These are phyloP conservation scores for Nigrograna mackinnonii DNA, from an alignment of 2,329 filamentous ascomycete species.

Conservation along the genomic window DNA sequence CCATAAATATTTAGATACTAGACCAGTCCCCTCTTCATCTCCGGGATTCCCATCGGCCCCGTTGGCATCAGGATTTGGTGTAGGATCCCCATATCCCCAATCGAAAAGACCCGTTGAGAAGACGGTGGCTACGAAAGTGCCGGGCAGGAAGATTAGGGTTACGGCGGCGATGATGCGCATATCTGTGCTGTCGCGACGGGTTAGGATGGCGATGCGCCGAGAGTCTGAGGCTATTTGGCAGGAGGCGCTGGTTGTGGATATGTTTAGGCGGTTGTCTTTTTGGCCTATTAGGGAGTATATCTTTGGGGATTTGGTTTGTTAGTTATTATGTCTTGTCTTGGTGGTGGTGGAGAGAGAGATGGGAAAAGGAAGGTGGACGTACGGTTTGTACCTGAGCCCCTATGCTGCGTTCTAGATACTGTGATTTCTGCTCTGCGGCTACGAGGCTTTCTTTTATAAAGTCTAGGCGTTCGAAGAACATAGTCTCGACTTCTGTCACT, in stretches of 20 bases:
- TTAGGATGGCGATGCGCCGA: slow-evolving; percentile 18
- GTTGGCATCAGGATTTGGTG: slow-evolving; percentile 1
- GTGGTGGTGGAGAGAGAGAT: too few relatives aligned
- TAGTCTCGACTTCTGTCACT: not conserved
- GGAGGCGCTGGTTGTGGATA: slow-evolving; percentile 10
- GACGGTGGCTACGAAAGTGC: slow-evolving; percentile 21
- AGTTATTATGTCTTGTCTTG: too few relatives aligned
- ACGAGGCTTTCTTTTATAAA: slow-evolving; percentile 11
- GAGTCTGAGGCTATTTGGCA: slow-evolving; percentile 17
- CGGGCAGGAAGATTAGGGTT: slow-evolving; percentile 22
- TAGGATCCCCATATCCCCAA: slow-evolving; percentile 11
- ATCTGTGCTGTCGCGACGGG: slow-evolving; percentile 21
- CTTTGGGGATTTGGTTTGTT: slow-evolving; percentile 2
- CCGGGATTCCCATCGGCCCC: not conserved
- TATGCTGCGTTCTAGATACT: slow-evolving; percentile 15
- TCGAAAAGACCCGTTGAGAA: slow-evolving; percentile 17
- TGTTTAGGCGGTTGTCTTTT: slow-evolving; percentile 20
- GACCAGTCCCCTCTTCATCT: not conserved
- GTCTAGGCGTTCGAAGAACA: slow-evolving; percentile 10
- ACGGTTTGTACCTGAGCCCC: slow-evolving; percentile 16
- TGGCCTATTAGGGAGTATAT: slow-evolving; percentile 20
- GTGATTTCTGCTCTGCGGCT: slow-evolving; percentile 14
- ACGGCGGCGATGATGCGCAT: slow-evolving; percentile 25
- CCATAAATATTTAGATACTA: slow-evolving; percentile 18
- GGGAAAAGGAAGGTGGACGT: not conserved